Evolutionary conservation across 1,139 yeast genomes (phyloP), one percentile per base, ranked within the genome.

Genomic region (Meyerozyma carpophila): DNA sequence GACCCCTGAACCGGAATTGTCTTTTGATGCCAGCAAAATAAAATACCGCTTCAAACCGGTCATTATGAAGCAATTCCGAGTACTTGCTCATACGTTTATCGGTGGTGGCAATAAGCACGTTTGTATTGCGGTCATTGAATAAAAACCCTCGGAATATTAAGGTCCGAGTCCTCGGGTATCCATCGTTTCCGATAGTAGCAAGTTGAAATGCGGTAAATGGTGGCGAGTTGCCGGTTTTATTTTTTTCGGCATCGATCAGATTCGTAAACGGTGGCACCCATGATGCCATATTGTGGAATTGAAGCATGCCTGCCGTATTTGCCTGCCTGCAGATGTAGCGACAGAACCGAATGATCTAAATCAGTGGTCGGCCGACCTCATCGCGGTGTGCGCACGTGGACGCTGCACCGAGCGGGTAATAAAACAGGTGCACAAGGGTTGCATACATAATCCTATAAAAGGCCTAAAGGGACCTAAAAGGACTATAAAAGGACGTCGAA

Each of bases 101-200:
- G 1, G 95, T 83, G 38, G 85, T 78, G 56, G 84, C 81, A 3
- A 88, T 73, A 44, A 87, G 59, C 8, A 84, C 79, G 55, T 86
- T 88, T 37, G 84, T 82, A 45, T 77, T 71, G 48, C 75, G 77
- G 56, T 86, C 87, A 56, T 80, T 73, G 56, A 87, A 88, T 39
- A 88, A 64, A 65, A 86, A 88, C 11, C 91, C 94, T 43, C 95
- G 73, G 54, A 71, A 79, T 11, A 86, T 80, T 50, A 88, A 78
- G 0, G 94, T 84, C 51, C 95, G 67, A 43, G 77, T 84, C 52
- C 66, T 75, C 13, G 87, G 95, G 56, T 65, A 68, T n/a, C 80
- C 81, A 32, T 65, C 60, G 14, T 55, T 49, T 50, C 82, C 86
- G 36, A 84, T 78, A 11, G 93, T 85, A 43, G 89, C 81, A 43